Evolutionary conservation across 2,329 filamentous ascomycete species (phyloP), one percentile per base, ranked within the genome.

Genomic region (Penicillium palitans): DNA sequence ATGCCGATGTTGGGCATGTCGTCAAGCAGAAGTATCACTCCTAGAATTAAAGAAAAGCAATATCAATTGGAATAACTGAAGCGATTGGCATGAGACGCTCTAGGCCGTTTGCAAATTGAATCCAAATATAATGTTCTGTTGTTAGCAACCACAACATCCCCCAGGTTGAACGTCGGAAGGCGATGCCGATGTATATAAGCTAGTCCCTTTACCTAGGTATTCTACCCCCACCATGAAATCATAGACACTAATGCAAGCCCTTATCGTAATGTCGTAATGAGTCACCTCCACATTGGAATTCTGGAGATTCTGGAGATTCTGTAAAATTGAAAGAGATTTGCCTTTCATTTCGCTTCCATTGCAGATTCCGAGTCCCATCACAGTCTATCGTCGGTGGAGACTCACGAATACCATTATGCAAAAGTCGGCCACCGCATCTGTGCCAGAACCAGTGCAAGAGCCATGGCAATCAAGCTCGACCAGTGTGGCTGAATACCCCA

Each of bases 381-480:
- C 21, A 15, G 4, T 7, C 1, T 10, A 24, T 31, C 40, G 15
- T 39, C 33, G 13, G 1, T 39, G 15, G 3, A 49, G 35, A 9
- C 2, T 3, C 19, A 24, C 13, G 6, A 35, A 24, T 8, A 19
- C 24, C 12, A 44, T 4, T 5, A 46, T 54, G 44, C 27, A 47
- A 29, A 49, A 48, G 35, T 31, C 50, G 2, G 24, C 27, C 12
- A 29, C 33, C 12, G 2, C 24, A 19, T 37, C 55, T 37, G 35
- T 48, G 4, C 44, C 39, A 35, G 17, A 53, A 10, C 21, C 29
- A 27, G 41, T 10, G 8, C 55, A 40, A 41, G 21, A 54, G 24
- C 49, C 55, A 58, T 57, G 48, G 48, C 54, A 57, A 46, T 48
- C 50, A 2, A n/a, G 37, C 12, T n/a, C 41, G 12, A 29, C 50